Evolutionary conservation across 1,139 yeast genomes (phyloP), one percentile per base, ranked within the genome.

Genomic region (Diutina catenulata): DNA sequence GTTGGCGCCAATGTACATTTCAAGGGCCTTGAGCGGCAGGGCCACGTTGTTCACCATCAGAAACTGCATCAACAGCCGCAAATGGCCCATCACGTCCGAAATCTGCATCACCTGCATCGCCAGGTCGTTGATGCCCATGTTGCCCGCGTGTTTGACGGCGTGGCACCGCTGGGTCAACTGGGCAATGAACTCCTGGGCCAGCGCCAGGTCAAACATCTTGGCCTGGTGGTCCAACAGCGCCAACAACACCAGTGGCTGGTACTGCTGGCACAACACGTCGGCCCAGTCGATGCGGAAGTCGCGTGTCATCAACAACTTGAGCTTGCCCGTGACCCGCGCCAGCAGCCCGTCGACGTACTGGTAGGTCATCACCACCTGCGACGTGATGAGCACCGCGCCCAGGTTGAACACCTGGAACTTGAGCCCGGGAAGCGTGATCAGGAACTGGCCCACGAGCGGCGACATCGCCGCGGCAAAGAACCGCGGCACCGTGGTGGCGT

Each of bases 41-140:
- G 45, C 49, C 16, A 63, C 59, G 24, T 64, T 60, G 41, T 60
- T 63, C 16, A 56, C 50, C 38, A 66, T 52, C 19, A 80, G 68
- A 47, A 70, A 78, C 22, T 68, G 64, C 77, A 81, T 77, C 40
- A 81, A 57, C 23, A 80, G 75, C 41, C 72, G 69, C 48, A 83
- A 64, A 43, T 74, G 74, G 1, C 84, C 68, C 82, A 84, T 78
- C 2, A 80, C 79, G 55, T 82, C 93, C 36, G 86, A 71, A 3
- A 82, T 72, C 53, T 83, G 91, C 59, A 83, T 56, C 25, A 78
- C 64, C 39, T 88, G 60, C 74, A 81, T 69, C 3, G 83, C 77
- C 26, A 68, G 65, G 37, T 71, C 76, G 38, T 73, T 74, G n/a
- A 80, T 56, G 0, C 94, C 94, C 44, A 71, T 73, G 40, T 71